Conservation (phyloP, 805 yeast genomes). For the Yarrowia yakushimensis region DNA sequence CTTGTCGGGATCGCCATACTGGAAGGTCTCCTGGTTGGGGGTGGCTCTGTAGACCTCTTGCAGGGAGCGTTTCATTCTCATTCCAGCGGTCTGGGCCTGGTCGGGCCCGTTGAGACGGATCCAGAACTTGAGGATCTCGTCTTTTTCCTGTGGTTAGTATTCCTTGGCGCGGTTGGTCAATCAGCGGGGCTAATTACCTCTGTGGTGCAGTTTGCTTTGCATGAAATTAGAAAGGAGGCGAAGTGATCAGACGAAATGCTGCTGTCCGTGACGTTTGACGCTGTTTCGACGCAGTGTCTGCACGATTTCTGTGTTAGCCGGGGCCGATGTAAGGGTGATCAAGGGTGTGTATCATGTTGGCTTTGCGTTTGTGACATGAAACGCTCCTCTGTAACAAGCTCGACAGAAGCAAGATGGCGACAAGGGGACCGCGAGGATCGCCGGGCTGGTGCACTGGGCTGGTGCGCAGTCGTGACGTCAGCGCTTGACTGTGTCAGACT, state of each 20-base stretch:
- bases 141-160: conserved; percentile 17
- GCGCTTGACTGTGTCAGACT: too few relatives aligned
- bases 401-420: too few relatives aligned
- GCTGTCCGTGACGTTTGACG: conserved; percentile 4
- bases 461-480: not conserved
- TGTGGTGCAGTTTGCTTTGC: conserved; percentile 11
- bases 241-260: conserved; percentile 9
- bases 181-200: not conserved
- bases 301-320: conserved; percentile 16
- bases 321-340: not conserved
- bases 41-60: not conserved
- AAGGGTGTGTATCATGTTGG: conserved; percentile 10
- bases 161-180: too few relatives aligned
- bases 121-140: conserved; percentile 24
- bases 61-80: conserved; percentile 19
- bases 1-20: conserved; percentile 15
- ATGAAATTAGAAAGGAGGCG: conserved; percentile 15
- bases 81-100: not conserved
- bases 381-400: too few relatives aligned
- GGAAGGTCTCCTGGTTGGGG: not conserved
- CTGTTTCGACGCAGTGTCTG: conserved; percentile 5
- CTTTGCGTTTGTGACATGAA: not conserved
- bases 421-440: not conserved
- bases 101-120: not conserved
- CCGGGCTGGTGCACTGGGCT: too few relatives aligned